A percentile compares a stretch with the other conserved stretches of the same genome.
phyloP scores from a whole-genome alignment of 495 filamentous ascomycete species.

The Glonium stellatum region DNA sequence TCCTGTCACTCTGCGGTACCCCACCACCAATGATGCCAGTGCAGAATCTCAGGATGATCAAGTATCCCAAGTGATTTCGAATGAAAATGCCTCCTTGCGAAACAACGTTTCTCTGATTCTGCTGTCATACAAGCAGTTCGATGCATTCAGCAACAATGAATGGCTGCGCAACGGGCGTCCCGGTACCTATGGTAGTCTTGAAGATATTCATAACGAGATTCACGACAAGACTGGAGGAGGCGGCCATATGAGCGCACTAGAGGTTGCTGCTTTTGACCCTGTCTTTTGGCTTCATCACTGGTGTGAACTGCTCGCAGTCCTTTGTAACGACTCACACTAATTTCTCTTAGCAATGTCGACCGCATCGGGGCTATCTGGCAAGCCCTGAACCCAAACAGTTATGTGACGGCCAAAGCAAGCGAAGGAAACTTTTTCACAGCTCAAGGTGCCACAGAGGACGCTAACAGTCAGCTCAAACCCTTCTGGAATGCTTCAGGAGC shows the following conservation, averaged over 20 bases:
- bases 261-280: slow-evolving; percentile 21
- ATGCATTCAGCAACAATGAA: slow-evolving; percentile 14
- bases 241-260: slow-evolving; percentile 16
- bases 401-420: neutral
- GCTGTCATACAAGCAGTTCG: slow-evolving; percentile 14
- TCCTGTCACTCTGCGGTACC: slow-evolving; percentile 9
- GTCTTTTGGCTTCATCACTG: slow-evolving; percentile 23
- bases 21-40: slow-evolving; percentile 3
- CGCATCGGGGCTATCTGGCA: slow-evolving; percentile 18
- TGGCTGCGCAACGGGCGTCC: slow-evolving; percentile 1
- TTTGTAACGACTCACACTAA: neutral
- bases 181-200: slow-evolving; percentile 12
- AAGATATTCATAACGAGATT: slow-evolving; percentile 17
- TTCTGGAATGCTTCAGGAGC: slow-evolving; percentile 7
- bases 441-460: neutral
- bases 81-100: slow-evolving; percentile 11
- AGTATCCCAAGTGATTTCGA: slow-evolving; percentile 10
- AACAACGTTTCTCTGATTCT: slow-evolving; percentile 18
- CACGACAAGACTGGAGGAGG: slow-evolving; percentile 16
- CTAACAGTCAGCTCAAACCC: slow-evolving; percentile 7
- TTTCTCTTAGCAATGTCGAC: slow-evolving; percentile 18
- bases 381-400: slow-evolving; percentile 17
- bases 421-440: slow-evolving; percentile 12
- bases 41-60: slow-evolving; percentile 8
- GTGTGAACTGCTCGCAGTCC: slow-evolving; percentile 1